Evolutionary conservation across 2,329 filamentous ascomycete species (phyloP).

Genomic region (Colletotrichum endophyticum): DNA sequence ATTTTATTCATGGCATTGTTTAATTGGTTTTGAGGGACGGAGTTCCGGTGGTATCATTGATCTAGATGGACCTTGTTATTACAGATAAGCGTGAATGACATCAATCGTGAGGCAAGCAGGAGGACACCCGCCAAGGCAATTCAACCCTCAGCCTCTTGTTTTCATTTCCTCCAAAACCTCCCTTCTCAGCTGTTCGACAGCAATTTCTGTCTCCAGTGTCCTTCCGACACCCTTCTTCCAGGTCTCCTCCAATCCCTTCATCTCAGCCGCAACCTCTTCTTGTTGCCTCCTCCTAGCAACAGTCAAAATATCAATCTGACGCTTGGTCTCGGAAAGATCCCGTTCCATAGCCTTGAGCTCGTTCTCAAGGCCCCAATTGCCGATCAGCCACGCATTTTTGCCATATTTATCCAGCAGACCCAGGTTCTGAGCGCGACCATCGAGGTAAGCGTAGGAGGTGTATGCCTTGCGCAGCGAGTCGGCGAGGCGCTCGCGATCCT

Average conservation of each 20-base stretch:
- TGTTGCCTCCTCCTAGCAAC: slow-evolving; percentile 72
- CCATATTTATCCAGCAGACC: slow-evolving; percentile 80
- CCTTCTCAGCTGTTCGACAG: slow-evolving; percentile 72
- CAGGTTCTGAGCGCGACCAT: slow-evolving; percentile 60
- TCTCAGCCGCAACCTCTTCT: slow-evolving; percentile 73
- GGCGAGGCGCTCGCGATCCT: slow-evolving; percentile 64
- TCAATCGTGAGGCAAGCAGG: neutral
- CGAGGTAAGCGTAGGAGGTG: slow-evolving; percentile 56
- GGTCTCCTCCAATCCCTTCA: slow-evolving; percentile 73
- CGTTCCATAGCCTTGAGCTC: slow-evolving; percentile 72
- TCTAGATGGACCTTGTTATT: neutral
- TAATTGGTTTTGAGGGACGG: neutral
- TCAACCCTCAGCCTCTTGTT: neutral
- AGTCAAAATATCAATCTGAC: slow-evolving; percentile 76
- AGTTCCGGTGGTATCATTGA: slow-evolving; percentile 2
- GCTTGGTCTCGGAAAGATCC: slow-evolving; percentile 72
- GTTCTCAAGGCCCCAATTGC: slow-evolving; percentile 80
- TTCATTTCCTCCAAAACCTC: slow-evolving; percentile 70
- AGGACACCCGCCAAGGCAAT: neutral
- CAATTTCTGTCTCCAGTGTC: slow-evolving; percentile 86
- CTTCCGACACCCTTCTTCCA: slow-evolving; percentile 82
- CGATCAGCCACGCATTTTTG: slow-evolving; percentile 89
- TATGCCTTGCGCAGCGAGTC: slow-evolving; percentile 64
- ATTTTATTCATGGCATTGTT: neutral
- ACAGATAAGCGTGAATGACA: neutral